Base-by-base conservation (phyloP, 148 eudicot genomes). In the Fagopyrum esculentum region DNA sequence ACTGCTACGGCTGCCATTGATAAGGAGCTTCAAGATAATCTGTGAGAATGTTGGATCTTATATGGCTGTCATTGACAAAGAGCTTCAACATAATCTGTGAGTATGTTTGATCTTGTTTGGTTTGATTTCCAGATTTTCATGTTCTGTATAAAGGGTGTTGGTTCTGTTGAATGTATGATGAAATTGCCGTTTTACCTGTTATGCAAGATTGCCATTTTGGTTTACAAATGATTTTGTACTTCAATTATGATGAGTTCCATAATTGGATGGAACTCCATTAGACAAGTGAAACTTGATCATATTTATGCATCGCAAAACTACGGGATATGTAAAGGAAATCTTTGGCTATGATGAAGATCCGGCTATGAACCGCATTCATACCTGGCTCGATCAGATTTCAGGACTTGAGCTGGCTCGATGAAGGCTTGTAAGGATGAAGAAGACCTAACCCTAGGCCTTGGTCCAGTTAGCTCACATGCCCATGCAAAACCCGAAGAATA, bases 1-100 rank as follows among this genome's bases (percentile, higher is more conserved):
- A 78, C 92, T 80, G 98, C 98, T 2, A 79, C 82, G 56, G 91
- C 90, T 79, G 89, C 80, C 12, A 78, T 84, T 51, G 88, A 84
- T 9, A 81, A 81, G 50, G 86, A 81, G 77, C 57, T 72, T 45
- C 44, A 1, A 17, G 69, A 64, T 49, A 8, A 56, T 11, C 4
- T 51, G n/a, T 3, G 55, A 13, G 56, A 11, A 12, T 12, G 16
- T 51, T 51, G 17, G 9, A 3, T 56, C 6, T 1, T n/a, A 8
- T 1, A 1, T 17, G 61, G 61, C 10, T 60, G 89, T 80, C 9
- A 79, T 84, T 50, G 89, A 85, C 12, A 82, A 81, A 43, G 87
- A 81, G 78, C 69, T 74, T 55, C 12, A 2, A 45, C 30, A 71
- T 60, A 0, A 56, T 11, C 15, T 51, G 56, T 3, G 55, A 13